Conservation (phyloP, 805 yeast genomes). For the Candida namnaoensis region DNA sequence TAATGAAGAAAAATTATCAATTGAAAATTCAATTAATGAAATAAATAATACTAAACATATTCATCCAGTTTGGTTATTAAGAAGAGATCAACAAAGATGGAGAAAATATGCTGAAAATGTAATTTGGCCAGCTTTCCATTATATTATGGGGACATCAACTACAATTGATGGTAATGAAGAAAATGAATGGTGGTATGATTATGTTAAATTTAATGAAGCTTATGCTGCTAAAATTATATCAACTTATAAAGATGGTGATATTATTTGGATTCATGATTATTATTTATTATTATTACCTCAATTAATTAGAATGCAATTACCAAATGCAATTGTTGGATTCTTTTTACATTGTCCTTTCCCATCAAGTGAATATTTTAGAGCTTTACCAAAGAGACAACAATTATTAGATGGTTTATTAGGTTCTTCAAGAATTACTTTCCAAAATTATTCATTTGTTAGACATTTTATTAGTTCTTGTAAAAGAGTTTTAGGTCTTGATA, state of each 20-base stretch:
- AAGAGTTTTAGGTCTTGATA: constrained; percentile 66
- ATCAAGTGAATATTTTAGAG: constrained; percentile 86
- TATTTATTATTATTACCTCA: constrained; percentile 77
- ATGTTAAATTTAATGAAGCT: constrained; percentile 84
- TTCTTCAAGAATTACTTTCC: constrained; percentile 79
- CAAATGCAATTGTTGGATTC: constrained; percentile 67
- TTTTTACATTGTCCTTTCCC: constrained; percentile 93
- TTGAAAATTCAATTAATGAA: constrained; percentile 38
- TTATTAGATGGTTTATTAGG: constrained; percentile 89
- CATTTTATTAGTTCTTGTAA: constrained; percentile 90
- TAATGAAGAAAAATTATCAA: constrained; percentile 41
- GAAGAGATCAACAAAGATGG: constrained; percentile 79
- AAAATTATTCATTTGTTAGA: constrained; percentile 75
- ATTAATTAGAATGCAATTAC: constrained; percentile 67
- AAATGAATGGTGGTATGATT: constrained; percentile 78
- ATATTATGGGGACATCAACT: constrained; percentile 65
- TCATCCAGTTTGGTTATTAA: constrained; percentile 84
- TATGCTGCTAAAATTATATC: constrained; percentile 71
- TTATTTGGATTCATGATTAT: constrained; percentile 90
- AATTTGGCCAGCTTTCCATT: constrained; percentile 93
- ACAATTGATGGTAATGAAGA: constrained; percentile 57
- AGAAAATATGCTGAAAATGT: constrained; percentile 82
- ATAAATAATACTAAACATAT: constrained; percentile 42
- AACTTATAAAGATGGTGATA: constrained; percentile 79
- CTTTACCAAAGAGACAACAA: constrained; percentile 74